Evolutionary conservation across 352 stramenopile species (phyloP), one percentile per base, ranked within the genome.

Genomic region (Globisporangium mamillatum): DNA sequence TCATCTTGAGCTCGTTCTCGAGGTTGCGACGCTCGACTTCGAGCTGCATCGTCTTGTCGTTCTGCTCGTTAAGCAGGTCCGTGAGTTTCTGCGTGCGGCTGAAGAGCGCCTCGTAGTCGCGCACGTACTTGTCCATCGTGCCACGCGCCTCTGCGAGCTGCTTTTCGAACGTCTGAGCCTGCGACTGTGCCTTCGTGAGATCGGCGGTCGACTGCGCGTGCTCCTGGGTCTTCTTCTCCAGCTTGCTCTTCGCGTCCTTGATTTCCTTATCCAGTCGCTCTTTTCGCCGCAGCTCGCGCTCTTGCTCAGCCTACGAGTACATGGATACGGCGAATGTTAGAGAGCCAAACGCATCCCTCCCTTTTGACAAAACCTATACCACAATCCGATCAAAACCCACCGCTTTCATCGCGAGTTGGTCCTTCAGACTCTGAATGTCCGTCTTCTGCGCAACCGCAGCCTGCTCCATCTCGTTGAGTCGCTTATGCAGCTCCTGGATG

Each of bases 121-220:
- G 90, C 44, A 96, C 82, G 78, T 97, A 97, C 72, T 97, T 97
- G 64, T 97, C 91, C 88, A 98, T 98, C n/a, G 87, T 96, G 50
- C 76, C 77, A 38, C 86, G 83, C 50, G 82, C 75, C 55, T 93
- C 86, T 1, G 68, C 78, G 60, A 84, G 77, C 72, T 89, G 96
- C 70, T 97, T 98, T 65, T 99, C 93, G 3, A 98, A 70, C 16
- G 82, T 67, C 52, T 77, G 72, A 54, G 85, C 78, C 46, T 96
- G 84, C 5, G 78, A 86, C 70, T 98, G 87, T 36, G 87, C 72
- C 34, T 83, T 80, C 2, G 74, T 74, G 12, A 91, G 73, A 29
- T 94, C 88, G 0, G 78, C 80, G 18, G 67, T 73, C 1, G 82
- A 71, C 61, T 78, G 66, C 9, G 67, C 64, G 64, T 90, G 71